Evolutionary conservation across 768 basidiomycete genomes (phyloP), one percentile per base, ranked within the genome.

Genomic region (Phanerochaete carnosa): DNA sequence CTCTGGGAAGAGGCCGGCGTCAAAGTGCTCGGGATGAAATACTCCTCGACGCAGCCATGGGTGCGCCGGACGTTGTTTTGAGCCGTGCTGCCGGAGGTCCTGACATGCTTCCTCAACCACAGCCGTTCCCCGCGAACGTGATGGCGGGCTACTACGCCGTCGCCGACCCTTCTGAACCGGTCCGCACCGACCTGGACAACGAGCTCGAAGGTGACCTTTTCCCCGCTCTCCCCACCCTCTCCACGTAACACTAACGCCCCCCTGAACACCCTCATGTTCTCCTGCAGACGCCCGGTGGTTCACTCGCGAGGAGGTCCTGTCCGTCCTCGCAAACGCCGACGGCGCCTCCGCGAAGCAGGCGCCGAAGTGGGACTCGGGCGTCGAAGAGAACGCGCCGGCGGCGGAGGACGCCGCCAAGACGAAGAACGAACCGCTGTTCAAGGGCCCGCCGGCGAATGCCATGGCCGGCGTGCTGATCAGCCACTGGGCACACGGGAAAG

Each of bases 1-100:
- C 88, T 96, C 72, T 93, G 93, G 87, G 96, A 99, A 72, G 96
- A 98, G 73, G 92, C 93, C 1, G 96, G 96, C 3, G 82, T 98
- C n/a, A 83, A 80, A 50, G 92, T 93, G 25, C 89, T 88, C 77
- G 81, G 93, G 64, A 82, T 95, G 26, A 80, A 79, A 64, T 98
- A 96, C 70, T 92, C 95, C 72, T 92, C 90, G 58, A 84, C 80
- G 33, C 92, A 94, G 66, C 93, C 93, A 57, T 95, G 92, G 92
- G 92, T 90, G 65, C 62, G 82, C 63, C 32, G 23, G 3, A 11
- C 46, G 46, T 29, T 52, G 26, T 26, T 5, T n/a, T n/a, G n/a
- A n/a, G n/a, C 11, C 1, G 60, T 49, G n/a, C 30, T 55, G 33
- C 45, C 35, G 16, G 22, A 22, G 39, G 23, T 15, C 50, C 46